Evolutionary conservation across 306 rosid genomes (phyloP), one percentile per base, ranked within the genome.

Genomic region (Echinosophora koreensis): DNA sequence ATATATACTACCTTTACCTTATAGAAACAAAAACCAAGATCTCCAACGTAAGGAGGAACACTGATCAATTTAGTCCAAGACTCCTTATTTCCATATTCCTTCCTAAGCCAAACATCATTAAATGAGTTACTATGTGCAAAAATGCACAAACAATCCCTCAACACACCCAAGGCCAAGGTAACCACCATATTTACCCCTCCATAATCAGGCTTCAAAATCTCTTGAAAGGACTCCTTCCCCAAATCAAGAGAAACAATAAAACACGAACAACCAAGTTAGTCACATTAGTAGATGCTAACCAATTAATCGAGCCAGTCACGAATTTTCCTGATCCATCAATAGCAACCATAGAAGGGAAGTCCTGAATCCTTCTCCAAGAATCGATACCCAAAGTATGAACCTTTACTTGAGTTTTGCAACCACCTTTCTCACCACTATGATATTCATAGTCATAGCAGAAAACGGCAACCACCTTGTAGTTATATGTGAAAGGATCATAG

Each of bases 21-120:
- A 3, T 30, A 30, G 32, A 2, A 2, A 30, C 2, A 2, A 30
- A 30, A 30, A 30, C 32, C 32, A 30, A 30, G 32, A 30, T 3
- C 32, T 30, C 32, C 2, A 30, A 30, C 0, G 32, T 30, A 30
- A 30, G 0, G 14, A 51, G 82, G 79, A 55, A 82, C 0, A 4
- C 30, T 32, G 4, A 71, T 56, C 56, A 80, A 34, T 46, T 71
- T 82, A 16, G 78, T 76, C 89, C 86, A 85, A 47, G 88, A 85
- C 6, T 77, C 81, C 44, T 30, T 60, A 35, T 82, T 67, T 28
- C 89, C 84, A 76, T 71, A 80, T 5, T 80, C 81, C 58, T 80
- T 76, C 89, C 79, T 82, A 13, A 82, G 28, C 86, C 84, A 85
- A 46, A 78, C 35, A 64, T 75, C 60, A 10, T 52, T 18, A 42